Evolutionary conservation across 2,329 filamentous ascomycete genomes (phyloP).

Genomic region (Colletotrichum sojae): DNA sequence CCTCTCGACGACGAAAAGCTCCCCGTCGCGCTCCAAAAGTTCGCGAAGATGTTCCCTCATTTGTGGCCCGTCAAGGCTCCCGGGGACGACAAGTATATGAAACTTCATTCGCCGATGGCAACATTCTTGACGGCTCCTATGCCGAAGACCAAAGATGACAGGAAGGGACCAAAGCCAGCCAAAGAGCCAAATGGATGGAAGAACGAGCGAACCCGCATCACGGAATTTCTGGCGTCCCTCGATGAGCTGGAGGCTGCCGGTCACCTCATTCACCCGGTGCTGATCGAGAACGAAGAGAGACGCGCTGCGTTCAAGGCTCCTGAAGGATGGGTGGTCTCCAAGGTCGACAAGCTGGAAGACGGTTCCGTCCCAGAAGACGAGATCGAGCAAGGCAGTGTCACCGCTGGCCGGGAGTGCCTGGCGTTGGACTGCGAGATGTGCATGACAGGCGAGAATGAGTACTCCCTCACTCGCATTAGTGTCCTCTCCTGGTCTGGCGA

Average conservation of each 20-base stretch:
- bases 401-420: conserved; percentile 83
- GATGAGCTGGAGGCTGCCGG: conserved; percentile 87
- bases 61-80: conserved; percentile 92
- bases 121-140: conserved; percentile 84
- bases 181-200: conserved; percentile 77
- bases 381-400: conserved; percentile 85
- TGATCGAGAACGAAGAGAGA: conserved; percentile 73
- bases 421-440: conserved; percentile 99
- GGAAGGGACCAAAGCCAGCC: conserved; percentile 71
- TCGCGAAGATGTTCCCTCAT: conserved; percentile 87
- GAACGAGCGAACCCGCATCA: conserved; percentile 85
- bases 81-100: conserved; percentile 84
- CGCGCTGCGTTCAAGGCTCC: conserved; percentile 67
- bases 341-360: conserved; percentile 76
- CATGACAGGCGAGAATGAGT: conserved; percentile 83
- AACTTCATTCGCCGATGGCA: conserved; percentile 88
- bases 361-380: conserved; percentile 77
- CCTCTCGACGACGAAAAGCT: conserved; percentile 65
- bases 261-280: conserved; percentile 85
- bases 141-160: conserved; percentile 73
- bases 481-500: conserved; percentile 88
- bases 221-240: conserved; percentile 79
- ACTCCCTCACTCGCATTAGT: conserved; percentile 90
- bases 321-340: conserved; percentile 87
- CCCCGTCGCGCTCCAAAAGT: conserved; percentile 70